A percentile compares a stretch with the other conserved stretches of the same genome.
phyloP scores from a whole-genome alignment of 495 filamentous ascomycete genomes.

The Xylaria castorea region DNA sequence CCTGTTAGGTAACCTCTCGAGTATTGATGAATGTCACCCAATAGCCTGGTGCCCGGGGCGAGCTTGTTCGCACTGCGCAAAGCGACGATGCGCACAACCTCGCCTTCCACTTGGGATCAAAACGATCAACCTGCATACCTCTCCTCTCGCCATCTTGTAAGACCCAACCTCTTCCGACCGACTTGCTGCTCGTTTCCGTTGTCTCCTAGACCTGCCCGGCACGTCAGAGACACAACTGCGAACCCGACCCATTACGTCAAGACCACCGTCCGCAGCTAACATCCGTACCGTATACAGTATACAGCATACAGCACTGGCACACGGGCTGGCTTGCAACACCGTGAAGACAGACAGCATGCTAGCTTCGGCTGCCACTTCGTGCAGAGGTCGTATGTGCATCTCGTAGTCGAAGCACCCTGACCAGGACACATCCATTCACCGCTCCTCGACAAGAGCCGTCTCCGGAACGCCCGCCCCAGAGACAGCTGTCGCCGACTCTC shows the following conservation, averaged over 20 bases:
- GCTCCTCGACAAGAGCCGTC: neutral
- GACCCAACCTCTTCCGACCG: neutral
- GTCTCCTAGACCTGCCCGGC: too few species aligned
- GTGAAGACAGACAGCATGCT: slow-evolving; percentile 22
- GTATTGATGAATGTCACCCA: neutral
- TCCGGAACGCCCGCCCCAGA: neutral
- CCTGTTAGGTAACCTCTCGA: slow-evolving; percentile 5
- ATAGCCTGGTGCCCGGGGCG: neutral
- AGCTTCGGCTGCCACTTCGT: neutral
- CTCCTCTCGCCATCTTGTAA: neutral
- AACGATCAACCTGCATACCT: neutral
- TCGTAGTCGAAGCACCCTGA: neutral
- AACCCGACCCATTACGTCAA: slow-evolving; percentile 23
- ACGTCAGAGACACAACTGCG: neutral
- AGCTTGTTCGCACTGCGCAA: slow-evolving; percentile 25
- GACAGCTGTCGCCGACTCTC: neutral
- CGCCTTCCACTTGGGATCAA: slow-evolving; percentile 9
- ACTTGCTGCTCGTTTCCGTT: neutral
- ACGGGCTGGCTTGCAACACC: slow-evolving; percentile 13
- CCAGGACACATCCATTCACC: neutral
- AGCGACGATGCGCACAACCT: slow-evolving; percentile 6
- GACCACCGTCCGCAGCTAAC: neutral
- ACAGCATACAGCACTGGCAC: neutral
- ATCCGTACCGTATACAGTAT: neutral
- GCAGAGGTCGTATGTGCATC: slow-evolving; percentile 6